Base-by-base conservation (phyloP, 768 basidiomycete genomes). In the Calocybe indica region DNA sequence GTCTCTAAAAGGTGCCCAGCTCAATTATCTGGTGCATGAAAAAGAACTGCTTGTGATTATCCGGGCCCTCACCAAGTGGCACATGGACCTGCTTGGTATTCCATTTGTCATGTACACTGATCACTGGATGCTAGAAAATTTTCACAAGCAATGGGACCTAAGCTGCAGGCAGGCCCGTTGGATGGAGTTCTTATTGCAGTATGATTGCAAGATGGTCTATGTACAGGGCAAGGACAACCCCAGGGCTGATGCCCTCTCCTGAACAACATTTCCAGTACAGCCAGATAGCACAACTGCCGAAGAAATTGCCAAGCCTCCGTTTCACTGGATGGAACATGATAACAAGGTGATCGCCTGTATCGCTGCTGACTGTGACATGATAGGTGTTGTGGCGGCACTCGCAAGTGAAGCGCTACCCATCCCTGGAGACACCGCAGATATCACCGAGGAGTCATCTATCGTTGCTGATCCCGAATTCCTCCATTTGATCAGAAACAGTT, bases 231-330 rank as follows among this genome's bases (percentile, higher is more conserved):
- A 63, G 5, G 52, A 64, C 9, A 72, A 74, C 49, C 22, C 22
- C n/a, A n/a, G n/a, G n/a, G n/a, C n/a, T n/a, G 69, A 74, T 47
- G 61, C 67, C 0, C 52, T 74, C 0, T 71, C 64, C 1, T 48
- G 63, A n/a, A n/a, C n/a, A n/a, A n/a, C n/a, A n/a, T 22, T 22
- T 1, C 22, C 22, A 22, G 4, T 4, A 22, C 22, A 22, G 22
- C 2, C 1, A 1, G 22, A 22, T 4, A 22, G 22, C 22, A 22
- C 22, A 22, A 2, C 22, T 2, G 22, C 22, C 22, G 22, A 22
- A 4, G 4, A 22, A 22, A 2, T 22, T 22, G 22, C 22, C 1
- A 1, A 22, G 22, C 22, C 22, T 4, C 4, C 1, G 31, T 41
- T 9, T 40, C 37, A 5, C 36, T 33, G 1, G 35, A 29, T 1